Conservation (phyloP, 768 basidiomycete genomes). For the Phaeotremella fagi region DNA sequence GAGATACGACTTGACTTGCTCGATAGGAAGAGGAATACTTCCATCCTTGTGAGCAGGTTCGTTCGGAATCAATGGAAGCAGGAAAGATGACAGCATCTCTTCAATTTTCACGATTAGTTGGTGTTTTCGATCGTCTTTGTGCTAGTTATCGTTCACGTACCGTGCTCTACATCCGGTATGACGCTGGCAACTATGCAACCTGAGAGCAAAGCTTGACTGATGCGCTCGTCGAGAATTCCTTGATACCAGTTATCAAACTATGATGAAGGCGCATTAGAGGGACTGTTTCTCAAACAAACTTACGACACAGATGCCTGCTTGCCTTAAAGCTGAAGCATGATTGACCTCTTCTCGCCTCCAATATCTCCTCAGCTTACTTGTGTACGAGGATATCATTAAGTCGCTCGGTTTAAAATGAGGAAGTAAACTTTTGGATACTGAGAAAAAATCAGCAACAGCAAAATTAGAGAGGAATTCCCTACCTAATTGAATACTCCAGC, state of each 20-base stretch:
- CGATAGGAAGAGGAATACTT: conserved; percentile 1
- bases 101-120: neutral
- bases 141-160: conserved; percentile 5
- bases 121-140: neutral
- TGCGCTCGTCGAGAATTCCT: conserved; percentile 9
- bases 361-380: neutral
- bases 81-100: conserved; percentile 15
- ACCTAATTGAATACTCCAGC: conserved; percentile 9
- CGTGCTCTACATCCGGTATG: conserved; percentile 12
- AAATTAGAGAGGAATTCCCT: neutral
- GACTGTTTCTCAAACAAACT: neutral
- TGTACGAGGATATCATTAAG: conserved; percentile 8
- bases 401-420: neutral
- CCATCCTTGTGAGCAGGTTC: neutral
- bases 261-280: neutral
- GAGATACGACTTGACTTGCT: conserved; percentile 6
- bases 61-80: conserved; percentile 13
- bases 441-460: neutral
- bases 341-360: conserved; percentile 12
- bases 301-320: conserved; percentile 11
- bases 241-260: conserved; percentile 22
- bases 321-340: conserved; percentile 8
- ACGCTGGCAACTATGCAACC: conserved; percentile 28
- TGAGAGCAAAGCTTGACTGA: conserved; percentile 24
- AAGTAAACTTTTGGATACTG: conserved; percentile 1